A percentile compares a stretch with the other conserved stretches of the same genome.
phyloP scores from a whole-genome alignment of 345 rosid genomes.

The Garcia nutans region DNA sequence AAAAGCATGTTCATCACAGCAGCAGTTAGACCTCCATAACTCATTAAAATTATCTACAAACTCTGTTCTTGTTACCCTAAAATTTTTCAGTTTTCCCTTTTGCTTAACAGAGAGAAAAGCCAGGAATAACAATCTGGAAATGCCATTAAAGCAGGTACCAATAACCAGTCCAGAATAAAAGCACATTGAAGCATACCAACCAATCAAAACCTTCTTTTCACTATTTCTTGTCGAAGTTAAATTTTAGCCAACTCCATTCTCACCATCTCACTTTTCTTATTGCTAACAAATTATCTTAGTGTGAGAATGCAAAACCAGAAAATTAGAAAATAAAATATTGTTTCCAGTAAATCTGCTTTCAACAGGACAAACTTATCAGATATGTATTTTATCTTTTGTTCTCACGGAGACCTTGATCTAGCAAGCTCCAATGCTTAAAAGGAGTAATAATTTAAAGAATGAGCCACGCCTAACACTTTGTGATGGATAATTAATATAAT shows the following conservation, averaged over 20 bases:
- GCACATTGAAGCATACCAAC: too few relatives aligned
- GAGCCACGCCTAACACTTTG: neutral
- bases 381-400: neutral
- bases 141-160: too few relatives aligned
- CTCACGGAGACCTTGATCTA: neutral
- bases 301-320: too few relatives aligned
- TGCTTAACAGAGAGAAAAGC: neutral
- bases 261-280: neutral
- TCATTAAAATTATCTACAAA: neutral
- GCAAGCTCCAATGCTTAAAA: neutral
- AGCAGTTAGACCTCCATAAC: too few relatives aligned
- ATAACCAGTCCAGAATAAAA: too few relatives aligned
- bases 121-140: neutral
- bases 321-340: too few relatives aligned
- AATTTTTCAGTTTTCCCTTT: neutral
- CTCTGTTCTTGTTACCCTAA: neutral
- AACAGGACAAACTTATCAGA: neutral
- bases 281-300: neutral
- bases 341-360: neutral
- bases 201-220: too few relatives aligned
- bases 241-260: too few relatives aligned
- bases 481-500: neutral
- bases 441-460: neutral
- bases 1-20: neutral
- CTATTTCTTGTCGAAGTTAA: too few relatives aligned